Base-by-base conservation (phyloP, 176 grass and related monocot genomes). In the Carex pumila region DNA sequence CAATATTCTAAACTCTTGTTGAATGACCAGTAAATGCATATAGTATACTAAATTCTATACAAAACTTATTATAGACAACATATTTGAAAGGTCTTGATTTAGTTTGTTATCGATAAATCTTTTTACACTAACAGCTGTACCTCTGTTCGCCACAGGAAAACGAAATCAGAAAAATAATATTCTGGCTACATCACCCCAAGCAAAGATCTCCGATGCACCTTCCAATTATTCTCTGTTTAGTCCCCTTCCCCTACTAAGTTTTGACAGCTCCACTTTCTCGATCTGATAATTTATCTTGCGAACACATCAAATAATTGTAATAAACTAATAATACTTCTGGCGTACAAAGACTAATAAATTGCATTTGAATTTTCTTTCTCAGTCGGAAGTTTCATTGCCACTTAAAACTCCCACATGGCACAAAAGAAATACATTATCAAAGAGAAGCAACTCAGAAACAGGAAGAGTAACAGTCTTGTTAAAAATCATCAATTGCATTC, bases 401-500 rank as follows among this genome's bases (percentile, higher is more conserved):
- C 60, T 22, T 22, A 62, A 62, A 62, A 62, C 21, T 18, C 58
- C 18, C 66, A 37, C 66, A 69, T 18, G 15, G 7, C 32, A 69
- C 14, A 17, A 7, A 17, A 39, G 18, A n/a, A 75, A 7, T 25
- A 21, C 11, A 75, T 22, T 30, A 52, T 1, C 22, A 56, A 56
- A 32, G 5, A 56, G 25, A 14, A 56, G 50, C 34, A 71, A 3
- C 18, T 25, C 1, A 60, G 18, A 60, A 58, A 59, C 12, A 60
- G 17, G 1, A 60, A 60, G 14, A 60, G 7, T 7, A 39, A 39
- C 5, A 43, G 6, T 49, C 8, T 13, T 22, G 25, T 54, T 1
- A 77, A 31, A 77, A 77, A 55, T 77, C 73, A 77, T 32, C 73
- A 56, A 56, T 75, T 55, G 56, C 73, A 77, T 55, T 32, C 6